phyloP scores from a whole-genome alignment of 257 asterid genomes.

The Linderniella brevidens region DNA sequence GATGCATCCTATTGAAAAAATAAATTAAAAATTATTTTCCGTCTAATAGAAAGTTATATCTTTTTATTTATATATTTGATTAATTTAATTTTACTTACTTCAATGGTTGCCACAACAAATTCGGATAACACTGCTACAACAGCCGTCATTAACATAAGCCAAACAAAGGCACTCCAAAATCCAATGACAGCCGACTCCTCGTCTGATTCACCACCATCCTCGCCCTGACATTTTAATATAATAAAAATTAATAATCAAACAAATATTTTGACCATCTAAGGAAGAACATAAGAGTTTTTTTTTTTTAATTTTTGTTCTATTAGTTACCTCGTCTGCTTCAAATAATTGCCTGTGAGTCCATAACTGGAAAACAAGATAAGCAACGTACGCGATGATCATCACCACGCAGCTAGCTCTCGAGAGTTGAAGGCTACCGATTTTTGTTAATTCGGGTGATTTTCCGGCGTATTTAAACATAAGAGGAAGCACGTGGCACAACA shows the following conservation, averaged over 20 bases:
- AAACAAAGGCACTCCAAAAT: slow-evolving; percentile 56
- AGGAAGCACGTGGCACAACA: slow-evolving; percentile 57
- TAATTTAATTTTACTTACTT: no score
- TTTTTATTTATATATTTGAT: neutral
- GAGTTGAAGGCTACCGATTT: slow-evolving; percentile 25
- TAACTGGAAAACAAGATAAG: slow-evolving; percentile 51
- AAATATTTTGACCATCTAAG: neutral
- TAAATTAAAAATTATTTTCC: neutral
- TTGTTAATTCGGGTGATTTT: slow-evolving; percentile 13
- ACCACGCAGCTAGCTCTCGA: slow-evolving; percentile 60
- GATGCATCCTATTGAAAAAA: slow-evolving; percentile 42
- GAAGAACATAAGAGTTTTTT: neutral
- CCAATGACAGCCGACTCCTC: slow-evolving; percentile 52
- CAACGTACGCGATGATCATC: slow-evolving; percentile 56
- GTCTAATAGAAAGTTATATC: no score
- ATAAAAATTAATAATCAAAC: neutral
- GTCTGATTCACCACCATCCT: slow-evolving; percentile 23
- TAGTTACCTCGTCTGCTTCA: slow-evolving; percentile 41
- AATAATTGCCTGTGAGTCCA: slow-evolving; percentile 72
- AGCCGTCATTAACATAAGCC: slow-evolving; percentile 55
- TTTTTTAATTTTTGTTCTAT: no score
- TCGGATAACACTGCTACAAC: slow-evolving; percentile 61
- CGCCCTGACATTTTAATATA: slow-evolving; percentile 11
- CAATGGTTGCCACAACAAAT: slow-evolving; percentile 66
- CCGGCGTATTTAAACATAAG: slow-evolving; percentile 31